phyloP scores from a whole-genome alignment of 345 rosid species.

The Lenwebbia sp. region DNA sequence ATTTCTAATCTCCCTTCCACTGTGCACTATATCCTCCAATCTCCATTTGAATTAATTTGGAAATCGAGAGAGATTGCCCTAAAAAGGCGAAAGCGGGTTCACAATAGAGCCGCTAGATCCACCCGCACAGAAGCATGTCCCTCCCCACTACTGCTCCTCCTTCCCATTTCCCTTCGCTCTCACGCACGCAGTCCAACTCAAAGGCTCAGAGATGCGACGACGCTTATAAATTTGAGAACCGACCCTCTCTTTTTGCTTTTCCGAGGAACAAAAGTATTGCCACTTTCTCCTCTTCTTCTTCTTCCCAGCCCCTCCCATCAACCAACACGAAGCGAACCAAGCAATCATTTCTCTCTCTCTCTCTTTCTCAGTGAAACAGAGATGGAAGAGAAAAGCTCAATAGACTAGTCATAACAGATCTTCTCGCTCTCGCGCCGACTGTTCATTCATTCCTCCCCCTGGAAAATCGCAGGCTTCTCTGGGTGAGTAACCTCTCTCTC shows the following conservation, averaged over 20 bases:
- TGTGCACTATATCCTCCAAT: neutral
- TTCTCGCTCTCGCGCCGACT: neutral
- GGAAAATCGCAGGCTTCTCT: neutral
- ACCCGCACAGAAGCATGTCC: neutral
- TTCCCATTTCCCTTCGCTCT: neutral
- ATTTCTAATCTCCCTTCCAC: neutral
- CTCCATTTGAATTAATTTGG: neutral
- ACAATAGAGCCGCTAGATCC: neutral
- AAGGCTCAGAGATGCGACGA: neutral
- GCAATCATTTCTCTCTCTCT: neutral
- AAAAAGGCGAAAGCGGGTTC: neutral
- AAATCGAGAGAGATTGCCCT: neutral
- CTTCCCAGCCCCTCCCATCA: neutral
- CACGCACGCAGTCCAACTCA: neutral
- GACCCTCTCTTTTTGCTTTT: neutral
- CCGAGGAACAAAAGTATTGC: neutral
- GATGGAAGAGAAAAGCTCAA: neutral
- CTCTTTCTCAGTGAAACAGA: neutral
- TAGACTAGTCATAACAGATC: neutral
- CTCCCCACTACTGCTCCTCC: neutral
- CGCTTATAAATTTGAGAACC: slow-evolving; percentile 3
- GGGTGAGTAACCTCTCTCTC: neutral
- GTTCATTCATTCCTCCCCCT: neutral
- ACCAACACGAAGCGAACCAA: neutral
- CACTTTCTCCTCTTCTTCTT: neutral